Evolutionary conservation across 495 filamentous ascomycete species (phyloP), one percentile per base, ranked within the genome.

Genomic region (Massariosphaeria phaeospora): DNA sequence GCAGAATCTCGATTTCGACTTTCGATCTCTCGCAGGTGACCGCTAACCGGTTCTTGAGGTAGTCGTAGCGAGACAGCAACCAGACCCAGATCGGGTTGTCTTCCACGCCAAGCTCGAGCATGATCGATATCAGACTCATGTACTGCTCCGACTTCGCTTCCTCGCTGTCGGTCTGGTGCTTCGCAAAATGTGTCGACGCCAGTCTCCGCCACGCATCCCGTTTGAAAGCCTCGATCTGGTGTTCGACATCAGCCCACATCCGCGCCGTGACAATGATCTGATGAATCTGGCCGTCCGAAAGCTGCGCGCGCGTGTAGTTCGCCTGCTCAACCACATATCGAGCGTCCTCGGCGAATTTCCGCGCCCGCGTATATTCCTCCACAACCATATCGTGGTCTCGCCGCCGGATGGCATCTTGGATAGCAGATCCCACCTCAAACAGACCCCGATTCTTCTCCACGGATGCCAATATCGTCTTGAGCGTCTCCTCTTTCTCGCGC

Each of bases 1-100:
- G 79, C 26, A 94, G 70, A 42, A 96, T 84, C 67, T 98, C 93
- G 61, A 97, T 89, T 68, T 97, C 90, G 7, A 91, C 83, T 64
- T 85, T 84, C 25, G 86, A 84, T 17, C 88, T 79, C 38, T 96
- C 90, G 48, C 86, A 88, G 17, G 84, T 84, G 1, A 80, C 74
- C 9, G 77, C 77, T 40, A 96, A 90, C 57, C 86, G 91, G 52
- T 80, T 82, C 64, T 90, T 96, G 31, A 98, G 70, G 62, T 91
- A 85, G 41, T 95, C 88, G 61, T 87, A 90, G 5, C 88, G 82
- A 62, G 86, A 95, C 47, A 90, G 71, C 33, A 98, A 78, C 93
- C 93, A 98, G 1, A 89, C 78, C 86, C 86, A 95, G 45, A 97
- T 91, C 9, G 93, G 93, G 66, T 95, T 97, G 43, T 97, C 89